Percentiles rank a stretch among this genome's conserved stretches.
phyloP scores from a whole-genome alignment of 768 basidiomycete species.

The Boletus insuetus region DNA sequence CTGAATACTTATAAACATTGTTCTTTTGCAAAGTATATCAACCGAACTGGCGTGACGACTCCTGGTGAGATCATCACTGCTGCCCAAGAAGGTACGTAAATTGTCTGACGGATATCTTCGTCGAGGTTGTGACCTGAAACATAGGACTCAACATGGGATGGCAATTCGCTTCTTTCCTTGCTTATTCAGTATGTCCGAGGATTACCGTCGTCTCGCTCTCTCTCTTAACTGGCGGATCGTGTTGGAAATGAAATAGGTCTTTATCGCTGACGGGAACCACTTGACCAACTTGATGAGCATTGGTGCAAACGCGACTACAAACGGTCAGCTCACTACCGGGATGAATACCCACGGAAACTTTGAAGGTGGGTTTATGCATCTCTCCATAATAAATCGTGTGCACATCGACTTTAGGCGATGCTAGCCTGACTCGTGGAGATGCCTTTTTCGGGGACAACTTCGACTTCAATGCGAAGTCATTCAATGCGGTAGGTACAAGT shows the following conservation, averaged over 20 bases:
- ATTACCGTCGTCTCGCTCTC: too few species aligned
- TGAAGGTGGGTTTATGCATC: conserved; percentile 9
- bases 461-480: conserved; percentile 23
- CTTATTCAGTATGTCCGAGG: conserved; percentile 11
- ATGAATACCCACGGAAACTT: conserved; percentile 21
- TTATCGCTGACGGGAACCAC: conserved; percentile 24
- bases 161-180: conserved; percentile 13
- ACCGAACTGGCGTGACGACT: conserved; percentile 12
- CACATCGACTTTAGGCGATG: conserved; percentile 13
- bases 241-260: background rate
- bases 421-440: conserved; percentile 19
- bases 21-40: conserved; percentile 12
- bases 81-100: conserved; percentile 14
- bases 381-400: background rate
- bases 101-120: background rate
- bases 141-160: conserved; percentile 23
- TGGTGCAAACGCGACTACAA: conserved; percentile 16
- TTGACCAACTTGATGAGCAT: conserved; percentile 27
- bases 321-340: conserved; percentile 3
- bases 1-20: background rate
- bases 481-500: conserved; percentile 10
- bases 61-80: conserved; percentile 23
- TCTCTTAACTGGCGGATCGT: background rate
- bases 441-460: conserved; percentile 21
- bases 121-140: background rate